These are phyloP conservation scores for Paecilomyces sp. DNA, from an alignment of 2,329 filamentous ascomycete genomes.

Conservation along the genomic window DNA sequence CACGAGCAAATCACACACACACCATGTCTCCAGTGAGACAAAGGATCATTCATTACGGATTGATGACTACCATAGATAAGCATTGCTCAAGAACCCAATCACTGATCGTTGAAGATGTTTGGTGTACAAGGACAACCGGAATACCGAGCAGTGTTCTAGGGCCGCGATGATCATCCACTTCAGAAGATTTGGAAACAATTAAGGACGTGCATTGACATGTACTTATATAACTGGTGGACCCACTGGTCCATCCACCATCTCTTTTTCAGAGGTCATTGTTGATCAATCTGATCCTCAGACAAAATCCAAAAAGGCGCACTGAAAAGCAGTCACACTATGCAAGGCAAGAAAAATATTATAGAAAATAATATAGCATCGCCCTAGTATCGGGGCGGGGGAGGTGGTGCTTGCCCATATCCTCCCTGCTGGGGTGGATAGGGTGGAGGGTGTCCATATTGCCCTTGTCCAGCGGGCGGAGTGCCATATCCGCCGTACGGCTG, in stretches of 20 bases:
- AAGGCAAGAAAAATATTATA: not conserved
- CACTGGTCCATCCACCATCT: not conserved
- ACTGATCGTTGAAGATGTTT: not conserved
- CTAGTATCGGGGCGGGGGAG: not conserved
- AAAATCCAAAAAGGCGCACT: not conserved
- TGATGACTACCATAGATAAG: no score
- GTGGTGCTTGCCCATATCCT: conserved; percentile 1
- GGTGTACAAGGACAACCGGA: not conserved
- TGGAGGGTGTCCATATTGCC: conserved; percentile 1
- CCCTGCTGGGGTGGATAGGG: conserved; percentile 1
- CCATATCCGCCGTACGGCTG: conserved; percentile 16
- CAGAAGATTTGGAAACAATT: not conserved
- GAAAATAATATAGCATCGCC: not conserved
- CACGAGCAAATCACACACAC: not conserved
- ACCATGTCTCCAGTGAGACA: not conserved
- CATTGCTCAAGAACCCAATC: not conserved
- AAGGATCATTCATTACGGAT: not conserved
- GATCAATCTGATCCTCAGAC: not conserved
- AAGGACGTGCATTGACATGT: not conserved
- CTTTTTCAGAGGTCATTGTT: not conserved
- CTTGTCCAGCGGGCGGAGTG: conserved; percentile 5
- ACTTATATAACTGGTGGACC: not conserved
- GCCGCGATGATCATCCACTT: not conserved
- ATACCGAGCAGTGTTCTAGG: not conserved
- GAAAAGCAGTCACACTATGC: not conserved